Conservation (phyloP, 2,329 filamentous ascomycete genomes). For the Metarhizium brunneum region DNA sequence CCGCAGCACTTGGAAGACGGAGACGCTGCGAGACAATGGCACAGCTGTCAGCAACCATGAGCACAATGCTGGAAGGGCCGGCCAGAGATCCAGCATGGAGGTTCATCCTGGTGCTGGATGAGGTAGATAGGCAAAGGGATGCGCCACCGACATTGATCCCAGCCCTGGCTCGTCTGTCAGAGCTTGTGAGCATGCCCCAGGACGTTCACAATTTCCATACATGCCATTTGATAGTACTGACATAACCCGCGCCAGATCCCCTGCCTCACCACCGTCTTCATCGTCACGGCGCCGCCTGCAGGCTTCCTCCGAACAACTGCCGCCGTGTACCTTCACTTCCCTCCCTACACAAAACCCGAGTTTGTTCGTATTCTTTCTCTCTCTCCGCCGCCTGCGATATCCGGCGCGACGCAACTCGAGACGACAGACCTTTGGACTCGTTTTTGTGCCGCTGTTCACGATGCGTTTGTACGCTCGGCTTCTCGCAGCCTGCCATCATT, state of each 20-base stretch:
- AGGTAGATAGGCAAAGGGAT: constrained; percentile 76
- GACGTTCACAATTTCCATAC: background rate
- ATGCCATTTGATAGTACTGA: background rate
- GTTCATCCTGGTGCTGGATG: constrained; percentile 81
- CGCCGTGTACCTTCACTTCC: constrained; percentile 71
- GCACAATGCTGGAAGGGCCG: constrained; percentile 46
- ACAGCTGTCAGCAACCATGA: constrained; percentile 64
- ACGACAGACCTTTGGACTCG: constrained; percentile 66
- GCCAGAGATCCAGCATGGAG: constrained; percentile 34
- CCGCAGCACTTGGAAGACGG: background rate
- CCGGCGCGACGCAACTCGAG: constrained; percentile 42
- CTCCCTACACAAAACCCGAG: constrained; percentile 73
- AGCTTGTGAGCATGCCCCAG: constrained; percentile 50
- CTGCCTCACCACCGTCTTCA: constrained; percentile 65
- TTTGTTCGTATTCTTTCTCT: constrained; percentile 68
- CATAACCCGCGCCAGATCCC: constrained; percentile 51
- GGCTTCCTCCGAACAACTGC: constrained; percentile 60
- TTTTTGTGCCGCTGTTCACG: constrained; percentile 78
- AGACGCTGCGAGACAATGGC: constrained; percentile 71
- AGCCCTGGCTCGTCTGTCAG: constrained; percentile 71
- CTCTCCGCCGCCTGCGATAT: constrained; percentile 32
- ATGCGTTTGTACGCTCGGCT: constrained; percentile 72
- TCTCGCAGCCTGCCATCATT: constrained; percentile 72
- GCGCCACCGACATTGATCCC: constrained; percentile 69
- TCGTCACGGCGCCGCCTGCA: constrained; percentile 63